Evolutionary conservation across 139 green algal species (phyloP).

Genomic region (Diplosphaera chodatii): DNA sequence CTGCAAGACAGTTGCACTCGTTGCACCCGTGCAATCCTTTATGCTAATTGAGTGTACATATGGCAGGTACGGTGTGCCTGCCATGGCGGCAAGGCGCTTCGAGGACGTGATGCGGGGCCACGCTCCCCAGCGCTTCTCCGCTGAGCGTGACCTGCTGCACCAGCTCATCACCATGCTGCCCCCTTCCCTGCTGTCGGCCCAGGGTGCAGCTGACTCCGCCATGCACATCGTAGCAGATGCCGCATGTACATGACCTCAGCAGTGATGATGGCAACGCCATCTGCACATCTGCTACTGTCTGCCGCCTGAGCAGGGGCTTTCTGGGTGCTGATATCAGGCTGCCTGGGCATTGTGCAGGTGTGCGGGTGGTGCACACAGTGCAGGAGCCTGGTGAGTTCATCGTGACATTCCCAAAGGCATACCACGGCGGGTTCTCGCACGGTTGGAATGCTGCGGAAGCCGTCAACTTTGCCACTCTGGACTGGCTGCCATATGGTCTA

Average conservation of each 20-base stretch:
- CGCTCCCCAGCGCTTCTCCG: not conserved
- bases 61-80: conserved; percentile 26
- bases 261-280: no score
- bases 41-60: no score
- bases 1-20: no score
- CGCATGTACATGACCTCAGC: no score
- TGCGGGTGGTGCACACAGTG: conserved; percentile 27
- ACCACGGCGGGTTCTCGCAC: conserved; percentile 41
- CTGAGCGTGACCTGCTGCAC: conserved; percentile 3
- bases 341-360: conserved; percentile 1
- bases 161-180: conserved; percentile 4
- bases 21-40: no score
- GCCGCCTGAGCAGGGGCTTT: no score
- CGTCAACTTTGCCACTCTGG: conserved; percentile 47
- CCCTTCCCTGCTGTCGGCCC: not conserved
- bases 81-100: conserved; percentile 6
- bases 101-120: conserved; percentile 9
- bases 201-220: not conserved
- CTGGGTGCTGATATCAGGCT: no score
- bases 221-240: no score
- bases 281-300: no score
- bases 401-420: conserved; percentile 40
- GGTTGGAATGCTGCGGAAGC: conserved; percentile 49
- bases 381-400: conserved; percentile 46
- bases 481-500: conserved; percentile 31